Percentiles rank a stretch among this genome's conserved stretches.
phyloP scores from a whole-genome alignment of 2,329 filamentous ascomycete species.

The Trichoderma sp. region DNA sequence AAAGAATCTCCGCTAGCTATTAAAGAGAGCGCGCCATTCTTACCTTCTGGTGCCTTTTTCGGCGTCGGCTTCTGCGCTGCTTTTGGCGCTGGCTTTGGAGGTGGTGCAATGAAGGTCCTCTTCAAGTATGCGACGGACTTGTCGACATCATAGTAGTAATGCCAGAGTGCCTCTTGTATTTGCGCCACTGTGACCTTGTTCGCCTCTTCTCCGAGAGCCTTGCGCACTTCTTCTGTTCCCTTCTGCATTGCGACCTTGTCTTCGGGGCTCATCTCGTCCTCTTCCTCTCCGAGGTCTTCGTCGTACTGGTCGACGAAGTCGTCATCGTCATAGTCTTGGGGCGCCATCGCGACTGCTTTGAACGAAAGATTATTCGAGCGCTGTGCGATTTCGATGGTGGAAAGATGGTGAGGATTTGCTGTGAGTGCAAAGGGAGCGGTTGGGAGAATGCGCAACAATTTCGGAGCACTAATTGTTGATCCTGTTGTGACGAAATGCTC shows the following conservation, averaged over 20 bases:
- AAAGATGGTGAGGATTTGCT: not conserved
- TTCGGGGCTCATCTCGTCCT: conserved; percentile 52
- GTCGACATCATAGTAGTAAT: conserved; percentile 92
- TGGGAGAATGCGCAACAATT: not conserved
- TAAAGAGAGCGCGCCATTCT: conserved; percentile 42
- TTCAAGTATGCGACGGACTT: conserved; percentile 82
- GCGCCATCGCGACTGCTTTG: conserved; percentile 31
- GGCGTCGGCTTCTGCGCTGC: conserved; percentile 40
- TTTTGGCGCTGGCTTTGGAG: conserved; percentile 32
- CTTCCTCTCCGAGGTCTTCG: conserved; percentile 46
- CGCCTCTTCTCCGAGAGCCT: conserved; percentile 62
- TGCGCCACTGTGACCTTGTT: conserved; percentile 62
- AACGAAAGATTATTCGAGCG: not conserved
- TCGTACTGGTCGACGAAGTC: conserved; percentile 54
- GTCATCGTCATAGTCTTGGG: conserved; percentile 51
- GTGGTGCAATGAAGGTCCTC: conserved; percentile 59
- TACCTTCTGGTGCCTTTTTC: conserved; percentile 50
- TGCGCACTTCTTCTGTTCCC: conserved; percentile 67
- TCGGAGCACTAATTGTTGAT: conserved; percentile 1
- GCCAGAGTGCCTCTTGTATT: conserved; percentile 88
- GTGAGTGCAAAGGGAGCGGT: not conserved
- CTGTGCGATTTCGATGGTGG: not conserved
- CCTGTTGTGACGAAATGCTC: conserved; percentile 10
- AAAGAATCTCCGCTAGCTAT: conserved; percentile 35
- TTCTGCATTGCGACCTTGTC: conserved; percentile 58